phyloP scores from a whole-genome alignment of 768 basidiomycete genomes.

The Boletus tomentosulus region DNA sequence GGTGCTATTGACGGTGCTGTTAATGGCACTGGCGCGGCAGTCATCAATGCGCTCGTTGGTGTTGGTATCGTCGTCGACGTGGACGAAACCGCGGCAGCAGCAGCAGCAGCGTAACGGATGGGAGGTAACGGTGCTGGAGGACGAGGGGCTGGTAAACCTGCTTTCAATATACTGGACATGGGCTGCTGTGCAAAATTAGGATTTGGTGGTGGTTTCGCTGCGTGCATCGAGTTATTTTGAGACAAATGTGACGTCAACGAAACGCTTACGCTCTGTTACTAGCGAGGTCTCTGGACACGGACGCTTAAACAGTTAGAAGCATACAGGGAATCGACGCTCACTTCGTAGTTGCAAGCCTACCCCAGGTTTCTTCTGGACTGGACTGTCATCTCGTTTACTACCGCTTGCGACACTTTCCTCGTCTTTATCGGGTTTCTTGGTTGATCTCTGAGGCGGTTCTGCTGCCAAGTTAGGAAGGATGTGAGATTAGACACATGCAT shows the following conservation, averaged over 20 bases:
- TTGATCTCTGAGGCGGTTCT: constrained; percentile 65
- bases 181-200: constrained; percentile 81
- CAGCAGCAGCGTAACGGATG: constrained; percentile 89
- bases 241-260: background rate
- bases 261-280: constrained; percentile 50
- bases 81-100: constrained; percentile 46
- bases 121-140: constrained; percentile 61
- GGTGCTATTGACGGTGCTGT: constrained; percentile 37
- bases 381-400: constrained; percentile 70
- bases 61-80: constrained; percentile 22
- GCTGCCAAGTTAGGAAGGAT: constrained; percentile 3
- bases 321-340: constrained; percentile 37
- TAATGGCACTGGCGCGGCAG: constrained; percentile 37
- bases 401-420: constrained; percentile 72
- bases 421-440: constrained; percentile 69
- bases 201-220: constrained; percentile 68
- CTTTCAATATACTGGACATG: constrained; percentile 71
- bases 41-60: constrained; percentile 31
- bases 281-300: constrained; percentile 58
- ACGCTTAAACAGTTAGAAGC: constrained; percentile 11
- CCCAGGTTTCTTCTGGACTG: constrained; percentile 73
- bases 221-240: constrained; percentile 6
- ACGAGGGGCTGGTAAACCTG: constrained; percentile 57
- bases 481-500: background rate
- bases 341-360: constrained; percentile 65